These are phyloP conservation scores for Orbilia brochopaga DNA, from an alignment of 2,329 filamentous ascomycete species.

Conservation along the genomic window DNA sequence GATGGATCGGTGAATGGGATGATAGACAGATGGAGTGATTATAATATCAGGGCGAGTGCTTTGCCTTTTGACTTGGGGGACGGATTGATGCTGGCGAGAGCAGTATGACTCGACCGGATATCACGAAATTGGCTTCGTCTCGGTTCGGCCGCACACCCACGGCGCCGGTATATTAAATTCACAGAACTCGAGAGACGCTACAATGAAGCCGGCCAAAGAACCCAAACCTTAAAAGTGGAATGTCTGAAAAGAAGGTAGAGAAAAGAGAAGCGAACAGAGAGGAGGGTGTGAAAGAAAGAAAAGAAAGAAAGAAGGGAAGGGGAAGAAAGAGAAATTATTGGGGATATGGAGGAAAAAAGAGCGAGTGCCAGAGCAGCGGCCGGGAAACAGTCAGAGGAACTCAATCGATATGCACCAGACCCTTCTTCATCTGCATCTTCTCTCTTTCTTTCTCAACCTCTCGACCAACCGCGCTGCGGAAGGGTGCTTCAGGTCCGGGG, in stretches of 20 bases:
- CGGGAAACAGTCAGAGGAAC: constrained; percentile 31
- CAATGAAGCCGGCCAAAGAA: too few relatives aligned
- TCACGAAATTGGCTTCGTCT: constrained; percentile 40
- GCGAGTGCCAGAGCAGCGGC: constrained; percentile 5
- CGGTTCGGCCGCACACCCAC: constrained; percentile 14
- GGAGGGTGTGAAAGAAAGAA: constrained; percentile 10
- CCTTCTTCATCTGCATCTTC: not conserved
- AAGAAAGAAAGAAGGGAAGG: constrained; percentile 1
- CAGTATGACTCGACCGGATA: constrained; percentile 2
- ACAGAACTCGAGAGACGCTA: not conserved
- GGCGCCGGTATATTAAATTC: not conserved
- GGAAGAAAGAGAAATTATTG: constrained; percentile 14
- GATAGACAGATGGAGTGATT: too few relatives aligned
- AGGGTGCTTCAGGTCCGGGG: constrained; percentile 26
- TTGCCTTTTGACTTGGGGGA: not conserved
- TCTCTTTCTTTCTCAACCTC: not conserved
- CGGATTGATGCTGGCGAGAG: not conserved
- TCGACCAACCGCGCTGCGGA: not conserved
- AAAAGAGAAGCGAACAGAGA: not conserved
- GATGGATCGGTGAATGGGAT: too few relatives aligned
- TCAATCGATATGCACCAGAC: constrained; percentile 22
- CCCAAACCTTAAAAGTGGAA: not conserved
- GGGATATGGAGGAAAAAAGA: constrained; percentile 9
- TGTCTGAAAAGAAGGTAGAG: constrained; percentile 11
- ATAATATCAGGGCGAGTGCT: too few relatives aligned